Evolutionary conservation across 106 monocot species (phyloP).

Genomic region (Chionographis japonica): DNA sequence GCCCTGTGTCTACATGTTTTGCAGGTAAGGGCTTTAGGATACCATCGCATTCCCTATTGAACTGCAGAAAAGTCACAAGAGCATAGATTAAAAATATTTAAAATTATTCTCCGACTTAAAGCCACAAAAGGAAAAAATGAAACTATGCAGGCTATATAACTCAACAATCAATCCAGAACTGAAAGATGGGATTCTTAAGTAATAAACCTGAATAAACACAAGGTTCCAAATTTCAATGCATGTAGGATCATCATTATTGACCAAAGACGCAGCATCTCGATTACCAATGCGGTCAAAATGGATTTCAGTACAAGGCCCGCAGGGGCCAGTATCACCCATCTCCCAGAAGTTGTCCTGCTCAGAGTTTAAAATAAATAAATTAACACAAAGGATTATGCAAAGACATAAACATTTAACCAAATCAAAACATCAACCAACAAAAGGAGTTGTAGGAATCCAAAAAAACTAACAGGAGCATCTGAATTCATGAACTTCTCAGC

Average conservation of each 20-base stretch:
- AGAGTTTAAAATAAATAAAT: background rate
- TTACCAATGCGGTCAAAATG: conserved; percentile 93
- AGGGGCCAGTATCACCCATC: conserved; percentile 98
- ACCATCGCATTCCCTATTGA: conserved; percentile 82
- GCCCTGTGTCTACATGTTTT: conserved; percentile 91
- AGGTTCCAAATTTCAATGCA: conserved; percentile 99
- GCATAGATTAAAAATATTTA: too few relatives aligned
- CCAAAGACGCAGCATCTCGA: conserved; percentile 83
- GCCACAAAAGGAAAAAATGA: background rate
- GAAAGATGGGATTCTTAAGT: background rate
- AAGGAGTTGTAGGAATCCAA: background rate
- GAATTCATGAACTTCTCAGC: too few relatives aligned
- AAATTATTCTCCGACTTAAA: too few relatives aligned
- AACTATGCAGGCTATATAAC: background rate
- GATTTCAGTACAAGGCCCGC: conserved; percentile 95
- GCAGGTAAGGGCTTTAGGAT: conserved; percentile 73
- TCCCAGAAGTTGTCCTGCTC: conserved; percentile 98
- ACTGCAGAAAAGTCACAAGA: conserved; percentile 36
- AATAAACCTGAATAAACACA: conserved; percentile 90
- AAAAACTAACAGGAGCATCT: too few relatives aligned
- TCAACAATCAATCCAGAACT: background rate
- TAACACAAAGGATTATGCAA: background rate
- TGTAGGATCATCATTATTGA: conserved; percentile 96
- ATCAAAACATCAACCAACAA: background rate
- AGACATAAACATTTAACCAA: background rate